Evolutionary conservation across 768 basidiomycete genomes (phyloP).

Genomic region (Amanita muscaria): DNA sequence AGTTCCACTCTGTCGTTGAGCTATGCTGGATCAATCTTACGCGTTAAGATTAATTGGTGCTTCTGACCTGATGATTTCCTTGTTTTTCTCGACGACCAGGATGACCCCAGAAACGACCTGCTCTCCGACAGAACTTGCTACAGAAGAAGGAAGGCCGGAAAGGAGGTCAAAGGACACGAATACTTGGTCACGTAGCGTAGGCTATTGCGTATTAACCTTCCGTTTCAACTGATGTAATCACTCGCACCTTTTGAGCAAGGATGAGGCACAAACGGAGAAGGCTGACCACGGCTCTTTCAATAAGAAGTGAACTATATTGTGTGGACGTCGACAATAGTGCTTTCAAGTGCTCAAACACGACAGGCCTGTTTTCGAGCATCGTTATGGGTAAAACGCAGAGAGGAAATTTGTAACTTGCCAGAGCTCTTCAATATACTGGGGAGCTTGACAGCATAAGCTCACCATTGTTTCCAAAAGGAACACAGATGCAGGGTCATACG

Average conservation of each 20-base stretch:
- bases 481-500: conserved; percentile 93
- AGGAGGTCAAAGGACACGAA: conserved; percentile 91
- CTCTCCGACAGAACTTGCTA: conserved; percentile 83
- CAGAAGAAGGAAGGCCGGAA: conserved; percentile 62
- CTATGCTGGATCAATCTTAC: conserved; percentile 25
- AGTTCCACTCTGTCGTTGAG: conserved; percentile 93
- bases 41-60: not conserved
- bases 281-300: conserved; percentile 89
- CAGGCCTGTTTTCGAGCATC: conserved; percentile 52
- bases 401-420: conserved; percentile 47
- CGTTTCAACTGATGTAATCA: not conserved
- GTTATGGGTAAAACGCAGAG: not conserved
- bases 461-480: conserved; percentile 94
- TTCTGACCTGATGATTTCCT: conserved; percentile 55
- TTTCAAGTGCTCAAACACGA: conserved; percentile 89
- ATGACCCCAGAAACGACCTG: conserved; percentile 83
- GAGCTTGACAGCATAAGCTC: conserved; percentile 72
- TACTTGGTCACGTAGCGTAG: conserved; percentile 82
- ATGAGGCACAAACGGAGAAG: conserved; percentile 79
- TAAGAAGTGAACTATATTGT: conserved; percentile 83
- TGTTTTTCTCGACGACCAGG: conserved; percentile 69
- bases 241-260: conserved; percentile 64
- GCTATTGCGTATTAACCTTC: conserved; percentile 46
- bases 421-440: conserved; percentile 75
- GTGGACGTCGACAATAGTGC: conserved; percentile 65